phyloP scores from a whole-genome alignment of 148 eudicot species.

The Linanthus parryae region DNA sequence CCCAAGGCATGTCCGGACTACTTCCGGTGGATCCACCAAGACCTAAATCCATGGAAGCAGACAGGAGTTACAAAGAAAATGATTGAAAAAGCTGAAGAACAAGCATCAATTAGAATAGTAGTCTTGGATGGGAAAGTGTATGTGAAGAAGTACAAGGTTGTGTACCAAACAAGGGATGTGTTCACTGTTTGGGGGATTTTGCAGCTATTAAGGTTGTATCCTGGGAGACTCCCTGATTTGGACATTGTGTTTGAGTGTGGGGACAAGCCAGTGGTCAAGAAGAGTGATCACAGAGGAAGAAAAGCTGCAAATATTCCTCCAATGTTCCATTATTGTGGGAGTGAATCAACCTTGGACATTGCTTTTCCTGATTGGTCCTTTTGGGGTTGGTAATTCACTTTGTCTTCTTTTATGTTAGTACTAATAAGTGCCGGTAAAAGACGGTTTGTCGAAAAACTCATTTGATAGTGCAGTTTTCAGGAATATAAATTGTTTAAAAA shows the following conservation, averaged over 20 bases:
- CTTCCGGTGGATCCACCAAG: conserved; percentile 67
- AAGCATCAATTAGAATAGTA: conserved; percentile 34
- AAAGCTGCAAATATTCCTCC: conserved; percentile 16
- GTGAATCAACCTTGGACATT: conserved; percentile 32
- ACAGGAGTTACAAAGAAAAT: conserved; percentile 45
- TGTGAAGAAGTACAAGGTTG: conserved; percentile 22
- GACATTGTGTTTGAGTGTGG: conserved; percentile 38
- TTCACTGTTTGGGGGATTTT: conserved; percentile 49
- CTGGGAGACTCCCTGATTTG: conserved; percentile 42
- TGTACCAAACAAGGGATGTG: conserved; percentile 46
- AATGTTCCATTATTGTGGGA: conserved; percentile 51
- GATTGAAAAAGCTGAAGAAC: conserved; percentile 27
- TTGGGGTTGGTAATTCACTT: conserved; percentile 49
- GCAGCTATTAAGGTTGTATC: conserved; percentile 40
- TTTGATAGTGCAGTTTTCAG: too few relatives aligned
- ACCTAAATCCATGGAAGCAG: conserved; percentile 50
- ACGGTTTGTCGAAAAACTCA: too few relatives aligned
- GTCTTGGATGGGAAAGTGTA: conserved; percentile 51
- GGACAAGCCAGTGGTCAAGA: conserved; percentile 30
- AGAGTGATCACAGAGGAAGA: conserved; percentile 12
- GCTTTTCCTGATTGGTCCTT: conserved; percentile 57
- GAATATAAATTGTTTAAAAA: too few relatives aligned
- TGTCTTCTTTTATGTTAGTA: background rate
- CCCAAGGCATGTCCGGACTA: conserved; percentile 36
- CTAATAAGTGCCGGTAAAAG: too few relatives aligned